Conservation (phyloP, 108 stramenopile species). For the Tribonema minus region DNA sequence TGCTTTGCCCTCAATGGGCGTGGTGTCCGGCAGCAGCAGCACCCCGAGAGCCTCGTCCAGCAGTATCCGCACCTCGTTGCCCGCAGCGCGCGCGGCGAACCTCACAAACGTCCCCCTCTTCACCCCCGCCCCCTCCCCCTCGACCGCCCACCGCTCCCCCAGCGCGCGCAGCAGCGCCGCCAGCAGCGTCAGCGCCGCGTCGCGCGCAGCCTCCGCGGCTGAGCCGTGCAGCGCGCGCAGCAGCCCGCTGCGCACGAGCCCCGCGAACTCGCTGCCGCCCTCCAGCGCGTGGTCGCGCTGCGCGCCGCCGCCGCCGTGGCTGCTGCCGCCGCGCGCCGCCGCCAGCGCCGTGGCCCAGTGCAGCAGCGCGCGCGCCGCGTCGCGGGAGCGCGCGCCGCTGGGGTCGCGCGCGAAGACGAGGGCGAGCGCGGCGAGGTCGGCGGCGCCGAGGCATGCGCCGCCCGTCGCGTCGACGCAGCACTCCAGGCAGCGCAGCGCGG, state of each 20-base stretch:
- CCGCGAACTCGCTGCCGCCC: no score
- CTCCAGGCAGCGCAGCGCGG: conserved; percentile 6
- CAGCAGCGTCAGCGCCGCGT: conserved; percentile 25
- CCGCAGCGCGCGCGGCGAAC: conserved; percentile 29
- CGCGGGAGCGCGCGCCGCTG: conserved; percentile 8
- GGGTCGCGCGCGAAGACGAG: conserved; percentile 27
- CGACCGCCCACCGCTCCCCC: conserved; percentile 39
- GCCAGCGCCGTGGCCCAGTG: conserved; percentile 18
- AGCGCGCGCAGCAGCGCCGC: conserved; percentile 30
- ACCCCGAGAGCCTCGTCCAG: conserved; percentile 26
- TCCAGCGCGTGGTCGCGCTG: no score
- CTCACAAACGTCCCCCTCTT: conserved; percentile 30
- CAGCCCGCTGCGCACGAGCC: conserved; percentile 18
- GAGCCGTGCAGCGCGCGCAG: conserved; percentile 32
- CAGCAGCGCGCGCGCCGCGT: conserved; percentile 17
- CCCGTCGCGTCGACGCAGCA: conserved; percentile 6
- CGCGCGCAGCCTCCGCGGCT: conserved; percentile 15
- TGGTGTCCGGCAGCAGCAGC: conserved; percentile 4
- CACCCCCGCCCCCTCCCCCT: neutral
- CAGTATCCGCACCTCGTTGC: conserved; percentile 35
- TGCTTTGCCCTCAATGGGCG: neutral
- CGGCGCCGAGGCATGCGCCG: conserved; percentile 20
- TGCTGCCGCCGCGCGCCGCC: neutral
- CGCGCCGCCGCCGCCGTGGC: neutral
- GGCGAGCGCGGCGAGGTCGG: conserved; percentile 10